Base-by-base conservation (phyloP, 495 filamentous ascomycete genomes). In the Xylaria nigripes region DNA sequence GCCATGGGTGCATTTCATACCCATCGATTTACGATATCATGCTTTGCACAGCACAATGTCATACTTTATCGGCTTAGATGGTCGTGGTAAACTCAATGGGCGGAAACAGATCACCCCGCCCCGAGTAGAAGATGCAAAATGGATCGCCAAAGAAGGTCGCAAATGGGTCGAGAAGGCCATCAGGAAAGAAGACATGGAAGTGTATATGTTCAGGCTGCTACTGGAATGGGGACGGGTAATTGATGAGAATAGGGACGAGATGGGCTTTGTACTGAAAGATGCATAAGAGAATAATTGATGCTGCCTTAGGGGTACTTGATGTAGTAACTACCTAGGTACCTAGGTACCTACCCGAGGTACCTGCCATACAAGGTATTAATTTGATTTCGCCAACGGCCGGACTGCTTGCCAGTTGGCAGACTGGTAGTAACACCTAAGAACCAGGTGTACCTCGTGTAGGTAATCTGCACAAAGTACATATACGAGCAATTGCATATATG, bases 1-100 rank as follows among this genome's bases (percentile, higher is more conserved):
- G 49, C 78, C 87, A 6, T 93, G 87, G 87, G 68, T 80, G 19
- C 87, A 93, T 66, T 93, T 88, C 48, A 83, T 90, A 0, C 88
- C 88, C 0, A 52, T 90, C 3, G 88, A 91, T 61, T 54, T 86
- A 5, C 76, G 88, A 5, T 77, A 80, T 16, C 83, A 86, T 51
- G 83, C 73, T 0, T 65, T 89, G 41, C 82, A 82, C 63, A 78
- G 78, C 55, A 84, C 82, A 0, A 60, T 87, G 48, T 78, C 83
- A 0, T 87, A 86, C 64, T 89, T 89, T 55, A 49, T 63, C 9
- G 73, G 75, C 1, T 40, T 73, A 13, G 59, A 69, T 36, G 60
- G 58, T 38, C 67, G 50, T 58, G 78, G 65, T 10, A 66, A 55
- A 22, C 63, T 76, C 30, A 70, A 73, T 50, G 76, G 79, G 19